These are phyloP conservation scores for Mentha longifolia DNA, from an alignment of 257 asterid genomes.

Conservation along the genomic window DNA sequence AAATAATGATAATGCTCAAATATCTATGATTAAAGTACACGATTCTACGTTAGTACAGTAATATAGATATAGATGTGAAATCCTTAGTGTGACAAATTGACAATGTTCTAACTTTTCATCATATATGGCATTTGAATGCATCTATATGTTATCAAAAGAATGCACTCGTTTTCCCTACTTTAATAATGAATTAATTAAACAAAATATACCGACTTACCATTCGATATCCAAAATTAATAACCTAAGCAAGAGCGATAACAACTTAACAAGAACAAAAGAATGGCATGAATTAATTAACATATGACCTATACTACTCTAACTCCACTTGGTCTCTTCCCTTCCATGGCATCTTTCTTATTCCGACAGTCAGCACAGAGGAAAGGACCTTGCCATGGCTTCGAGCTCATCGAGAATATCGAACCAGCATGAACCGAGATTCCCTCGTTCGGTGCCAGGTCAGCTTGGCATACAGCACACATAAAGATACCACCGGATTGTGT, in stretches of 20 bases:
- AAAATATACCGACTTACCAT: conserved; percentile 20
- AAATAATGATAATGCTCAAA: too few species aligned
- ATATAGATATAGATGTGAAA: neutral
- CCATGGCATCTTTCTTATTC: conserved; percentile 87
- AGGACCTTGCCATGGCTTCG: conserved; percentile 93
- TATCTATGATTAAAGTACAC: too few species aligned
- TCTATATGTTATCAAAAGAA: conserved; percentile 25
- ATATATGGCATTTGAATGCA: neutral
- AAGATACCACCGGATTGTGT: conserved; percentile 53
- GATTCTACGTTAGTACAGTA: too few species aligned
- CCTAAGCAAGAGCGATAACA: conserved; percentile 3
- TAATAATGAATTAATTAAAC: neutral
- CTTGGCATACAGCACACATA: conserved; percentile 74
- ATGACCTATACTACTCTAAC: conserved; percentile 36
- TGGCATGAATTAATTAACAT: neutral
- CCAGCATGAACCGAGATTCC: conserved; percentile 90
- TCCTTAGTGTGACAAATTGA: neutral
- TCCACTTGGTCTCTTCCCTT: conserved; percentile 49
- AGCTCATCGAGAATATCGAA: conserved; percentile 66
- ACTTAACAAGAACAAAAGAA: neutral
- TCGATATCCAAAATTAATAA: conserved; percentile 23
- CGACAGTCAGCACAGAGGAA: conserved; percentile 78
- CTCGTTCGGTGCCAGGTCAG: conserved; percentile 69
- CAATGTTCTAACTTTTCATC: neutral
- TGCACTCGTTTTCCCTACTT: conserved; percentile 26